Conservation (phyloP, 305 asterid genomes). For the Solanum hybrid region DNA sequence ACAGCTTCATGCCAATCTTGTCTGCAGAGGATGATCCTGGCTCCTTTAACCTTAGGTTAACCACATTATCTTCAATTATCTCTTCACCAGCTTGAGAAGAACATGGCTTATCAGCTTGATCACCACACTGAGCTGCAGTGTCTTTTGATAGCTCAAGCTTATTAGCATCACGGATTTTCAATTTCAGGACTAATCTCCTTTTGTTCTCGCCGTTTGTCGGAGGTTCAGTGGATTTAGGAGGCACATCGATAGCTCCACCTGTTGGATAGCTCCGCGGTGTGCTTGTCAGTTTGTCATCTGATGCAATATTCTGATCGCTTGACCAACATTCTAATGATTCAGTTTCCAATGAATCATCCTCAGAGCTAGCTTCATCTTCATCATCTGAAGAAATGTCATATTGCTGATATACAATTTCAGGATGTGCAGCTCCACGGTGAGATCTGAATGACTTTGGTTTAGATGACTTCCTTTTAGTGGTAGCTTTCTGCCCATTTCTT, state of each 20-base stretch:
- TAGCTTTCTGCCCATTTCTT: conserved; percentile 28
- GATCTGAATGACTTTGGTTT: conserved; percentile 58
- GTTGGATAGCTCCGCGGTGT: conserved; percentile 24
- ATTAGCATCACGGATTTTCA: conserved; percentile 42
- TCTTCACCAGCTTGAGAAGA: conserved; percentile 31
- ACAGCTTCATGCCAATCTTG: conserved; percentile 25
- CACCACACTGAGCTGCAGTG: conserved; percentile 22
- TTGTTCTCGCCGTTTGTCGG: conserved; percentile 36
- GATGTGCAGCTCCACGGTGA: conserved; percentile 65
- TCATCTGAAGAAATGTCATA: conserved; percentile 55
- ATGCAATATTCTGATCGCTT: conserved; percentile 26
- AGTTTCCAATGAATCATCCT: conserved; percentile 47
- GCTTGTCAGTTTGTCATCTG: conserved; percentile 22
- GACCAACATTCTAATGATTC: conserved; percentile 49
- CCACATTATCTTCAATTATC: conserved; percentile 23
- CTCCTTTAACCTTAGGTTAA: conserved; percentile 19
- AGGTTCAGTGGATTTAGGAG: conserved; percentile 30
- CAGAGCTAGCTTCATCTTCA: conserved; percentile 51
- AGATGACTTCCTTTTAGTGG: conserved; percentile 46
- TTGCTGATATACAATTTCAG: conserved; percentile 45
- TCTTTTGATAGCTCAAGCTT: conserved; percentile 31
- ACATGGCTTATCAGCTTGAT: conserved; percentile 37
- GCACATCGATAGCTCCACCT: conserved; percentile 29
- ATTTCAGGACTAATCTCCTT: conserved; percentile 59
- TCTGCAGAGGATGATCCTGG: conserved; percentile 33